These are phyloP conservation scores for Arthrobotrys sphaeroides DNA, from an alignment of 2,329 filamentous ascomycete species.

Conservation along the genomic window DNA sequence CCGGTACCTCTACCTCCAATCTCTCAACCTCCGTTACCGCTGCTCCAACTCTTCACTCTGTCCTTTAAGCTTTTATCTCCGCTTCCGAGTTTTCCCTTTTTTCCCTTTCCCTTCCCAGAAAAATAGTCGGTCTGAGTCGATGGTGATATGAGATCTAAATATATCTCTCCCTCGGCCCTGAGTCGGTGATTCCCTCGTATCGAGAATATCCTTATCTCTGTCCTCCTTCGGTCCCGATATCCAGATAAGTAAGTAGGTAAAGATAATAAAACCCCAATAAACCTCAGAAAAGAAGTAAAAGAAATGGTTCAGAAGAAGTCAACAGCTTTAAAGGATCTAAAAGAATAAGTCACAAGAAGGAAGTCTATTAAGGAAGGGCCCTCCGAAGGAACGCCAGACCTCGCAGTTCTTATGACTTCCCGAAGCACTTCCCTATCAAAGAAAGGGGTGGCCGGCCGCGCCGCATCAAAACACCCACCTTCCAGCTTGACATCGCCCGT, in stretches of 20 bases:
- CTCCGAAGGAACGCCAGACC: conserved; percentile 8
- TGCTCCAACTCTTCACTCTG: neutral
- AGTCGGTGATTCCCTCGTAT: too few species aligned
- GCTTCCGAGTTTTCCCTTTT: neutral
- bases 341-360: neutral
- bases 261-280: conserved; percentile 6
- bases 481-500: neutral
- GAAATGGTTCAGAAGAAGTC: neutral
- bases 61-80: too few species aligned
- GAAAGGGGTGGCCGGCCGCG: neutral
- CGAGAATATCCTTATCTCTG: too few species aligned
- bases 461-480: conserved; percentile 23
- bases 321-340: neutral
- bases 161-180: too few species aligned
- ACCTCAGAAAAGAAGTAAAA: neutral
- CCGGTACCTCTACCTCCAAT: conserved; percentile 22
- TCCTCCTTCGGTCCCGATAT: too few species aligned
- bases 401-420: conserved; percentile 37
- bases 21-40: conserved; percentile 33
- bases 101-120: neutral
- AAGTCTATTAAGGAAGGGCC: neutral
- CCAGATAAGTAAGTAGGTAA: too few species aligned
- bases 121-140: too few species aligned
- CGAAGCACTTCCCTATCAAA: neutral
- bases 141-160: too few species aligned